Conservation (phyloP, 495 filamentous ascomycete genomes). For the Ramalina intermedia region DNA sequence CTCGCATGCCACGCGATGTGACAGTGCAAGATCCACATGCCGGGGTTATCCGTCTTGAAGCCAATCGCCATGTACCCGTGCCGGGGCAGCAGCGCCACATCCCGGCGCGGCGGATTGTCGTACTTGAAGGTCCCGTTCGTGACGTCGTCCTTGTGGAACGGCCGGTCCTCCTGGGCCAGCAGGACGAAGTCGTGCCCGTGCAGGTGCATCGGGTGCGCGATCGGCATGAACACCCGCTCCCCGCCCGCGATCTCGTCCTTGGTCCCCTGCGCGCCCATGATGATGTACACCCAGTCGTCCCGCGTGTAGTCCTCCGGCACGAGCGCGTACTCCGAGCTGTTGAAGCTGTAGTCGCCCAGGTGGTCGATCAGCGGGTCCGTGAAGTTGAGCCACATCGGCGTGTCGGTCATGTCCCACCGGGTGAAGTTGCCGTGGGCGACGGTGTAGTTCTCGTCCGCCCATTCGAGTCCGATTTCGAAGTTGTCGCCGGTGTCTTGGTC, state of each 20-base stretch:
- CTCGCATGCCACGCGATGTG: slow-evolving; percentile 34
- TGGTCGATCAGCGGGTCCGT: slow-evolving; percentile 12
- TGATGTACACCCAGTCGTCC: slow-evolving; percentile 12
- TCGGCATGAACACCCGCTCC: slow-evolving; percentile 12
- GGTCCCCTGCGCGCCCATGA: slow-evolving; percentile 4
- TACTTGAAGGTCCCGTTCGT: slow-evolving; percentile 19
- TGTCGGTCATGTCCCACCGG: slow-evolving; percentile 11
- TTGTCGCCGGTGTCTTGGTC: slow-evolving; percentile 1
- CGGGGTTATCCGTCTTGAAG: slow-evolving; percentile 22
- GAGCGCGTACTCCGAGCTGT: slow-evolving; percentile 8
- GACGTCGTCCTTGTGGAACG: slow-evolving; percentile 15
- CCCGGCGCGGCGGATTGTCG: slow-evolving; percentile 35
- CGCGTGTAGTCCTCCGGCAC: slow-evolving; percentile 7
- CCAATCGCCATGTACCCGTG: slow-evolving; percentile 35
- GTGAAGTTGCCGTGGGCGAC: slow-evolving; percentile 11
- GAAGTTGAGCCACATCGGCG: slow-evolving; percentile 16
- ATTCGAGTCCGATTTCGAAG: slow-evolving; percentile 6
- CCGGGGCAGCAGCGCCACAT: slow-evolving; percentile 33
- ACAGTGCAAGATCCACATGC: slow-evolving; percentile 11
- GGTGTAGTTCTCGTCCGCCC: background rate
- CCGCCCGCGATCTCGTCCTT: slow-evolving; percentile 1
- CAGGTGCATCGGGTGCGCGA: slow-evolving; percentile 21
- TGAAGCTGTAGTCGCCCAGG: slow-evolving; percentile 4
- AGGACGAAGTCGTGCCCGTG: slow-evolving; percentile 27
- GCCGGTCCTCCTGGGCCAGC: slow-evolving; percentile 15